These are phyloP conservation scores for Rhizophora apiculata DNA, from an alignment of 345 rosid species.

Conservation along the genomic window DNA sequence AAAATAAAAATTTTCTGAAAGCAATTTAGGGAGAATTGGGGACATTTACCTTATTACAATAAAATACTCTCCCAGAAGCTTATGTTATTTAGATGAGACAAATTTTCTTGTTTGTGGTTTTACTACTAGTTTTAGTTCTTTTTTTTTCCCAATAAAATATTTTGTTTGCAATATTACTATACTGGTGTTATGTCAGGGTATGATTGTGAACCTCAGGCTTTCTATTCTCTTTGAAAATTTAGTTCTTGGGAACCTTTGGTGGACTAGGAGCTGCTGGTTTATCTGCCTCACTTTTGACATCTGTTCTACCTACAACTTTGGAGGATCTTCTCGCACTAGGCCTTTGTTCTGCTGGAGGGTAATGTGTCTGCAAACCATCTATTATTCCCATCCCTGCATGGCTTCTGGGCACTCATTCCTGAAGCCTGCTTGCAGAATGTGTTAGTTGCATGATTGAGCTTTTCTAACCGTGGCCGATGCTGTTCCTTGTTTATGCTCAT, in stretches of 20 bases:
- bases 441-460: not conserved
- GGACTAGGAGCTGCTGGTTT: slow-evolving; percentile 92
- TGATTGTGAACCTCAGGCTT: slow-evolving; percentile 13
- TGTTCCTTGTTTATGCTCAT: too few species aligned
- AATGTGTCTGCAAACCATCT: slow-evolving; percentile 19
- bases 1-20: not conserved
- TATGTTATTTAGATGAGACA: not conserved
- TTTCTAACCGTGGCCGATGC: not conserved
- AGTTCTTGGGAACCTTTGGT: slow-evolving; percentile 82
- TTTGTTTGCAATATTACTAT: too few species aligned
- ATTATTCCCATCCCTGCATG: not conserved
- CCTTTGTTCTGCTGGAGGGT: slow-evolving; percentile 99
- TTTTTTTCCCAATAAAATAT: not conserved
- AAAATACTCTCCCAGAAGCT: not conserved
- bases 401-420: not conserved
- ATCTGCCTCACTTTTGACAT: slow-evolving; percentile 87
- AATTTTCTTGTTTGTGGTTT: not conserved
- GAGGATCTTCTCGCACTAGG: slow-evolving; percentile 96
- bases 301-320: slow-evolving; percentile 72
- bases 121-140: not conserved
- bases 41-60: not conserved
- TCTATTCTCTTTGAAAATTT: slow-evolving; percentile 18
- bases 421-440: not conserved
- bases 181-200: not conserved
- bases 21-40: too few species aligned